Evolutionary conservation across 2,329 filamentous ascomycete species (phyloP).

Genomic region (Onygena corvina): DNA sequence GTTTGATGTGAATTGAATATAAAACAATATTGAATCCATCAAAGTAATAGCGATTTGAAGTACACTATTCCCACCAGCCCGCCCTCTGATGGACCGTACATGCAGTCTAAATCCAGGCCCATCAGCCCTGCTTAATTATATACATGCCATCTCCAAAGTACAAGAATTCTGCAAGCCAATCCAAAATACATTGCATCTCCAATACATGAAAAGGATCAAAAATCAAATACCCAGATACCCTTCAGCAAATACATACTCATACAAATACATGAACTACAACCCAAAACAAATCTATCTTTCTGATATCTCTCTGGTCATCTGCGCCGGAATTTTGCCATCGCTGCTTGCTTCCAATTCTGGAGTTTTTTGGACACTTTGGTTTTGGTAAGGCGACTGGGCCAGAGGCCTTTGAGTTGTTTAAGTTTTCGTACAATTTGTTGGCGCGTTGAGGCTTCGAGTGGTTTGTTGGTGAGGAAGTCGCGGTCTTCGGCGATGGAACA

Average conservation of each 20-base stretch:
- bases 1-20: too few relatives aligned
- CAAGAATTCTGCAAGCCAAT: too few relatives aligned
- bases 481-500: background rate
- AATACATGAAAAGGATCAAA: too few relatives aligned
- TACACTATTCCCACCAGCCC: constrained; percentile 7
- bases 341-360: background rate
- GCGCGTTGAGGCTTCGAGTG: background rate
- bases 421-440: background rate
- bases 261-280: too few relatives aligned
- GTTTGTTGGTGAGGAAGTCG: background rate
- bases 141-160: too few relatives aligned
- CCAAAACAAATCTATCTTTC: too few relatives aligned
- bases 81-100: constrained; percentile 2
- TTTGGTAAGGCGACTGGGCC: background rate
- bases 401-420: background rate
- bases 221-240: too few relatives aligned
- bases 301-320: too few relatives aligned
- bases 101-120: background rate
- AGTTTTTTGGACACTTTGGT: background rate
- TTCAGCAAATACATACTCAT: too few relatives aligned
- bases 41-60: constrained; percentile 5
- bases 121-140: background rate
- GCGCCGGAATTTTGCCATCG: too few relatives aligned
- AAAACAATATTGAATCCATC: background rate
- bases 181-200: too few relatives aligned